Evolutionary conservation across 768 basidiomycete genomes (phyloP).

Genomic region (Boletus insuetus): DNA sequence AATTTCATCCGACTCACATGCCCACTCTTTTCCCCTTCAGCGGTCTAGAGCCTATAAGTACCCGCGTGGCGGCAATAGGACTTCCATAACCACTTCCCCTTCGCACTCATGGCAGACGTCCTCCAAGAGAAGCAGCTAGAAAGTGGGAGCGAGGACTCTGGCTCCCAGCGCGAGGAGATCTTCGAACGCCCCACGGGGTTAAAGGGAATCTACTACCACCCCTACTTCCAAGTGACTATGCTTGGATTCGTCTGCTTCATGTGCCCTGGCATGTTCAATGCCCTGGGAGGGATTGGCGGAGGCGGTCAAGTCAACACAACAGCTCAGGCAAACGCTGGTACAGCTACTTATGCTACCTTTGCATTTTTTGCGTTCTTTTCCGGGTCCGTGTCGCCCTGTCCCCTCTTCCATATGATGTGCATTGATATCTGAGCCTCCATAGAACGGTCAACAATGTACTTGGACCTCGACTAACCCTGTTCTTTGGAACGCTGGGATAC

Average conservation of each 20-base stretch:
- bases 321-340: slow-evolving; percentile 67
- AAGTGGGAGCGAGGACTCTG: slow-evolving; percentile 29
- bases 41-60: slow-evolving; percentile 21
- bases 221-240: slow-evolving; percentile 45
- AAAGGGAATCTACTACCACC: slow-evolving; percentile 57
- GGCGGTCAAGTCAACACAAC: slow-evolving; percentile 69
- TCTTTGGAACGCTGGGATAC: slow-evolving; percentile 74
- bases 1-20: slow-evolving; percentile 19
- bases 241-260: slow-evolving; percentile 67
- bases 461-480: slow-evolving; percentile 71
- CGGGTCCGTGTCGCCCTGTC: slow-evolving; percentile 44
- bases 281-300: slow-evolving; percentile 74
- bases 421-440: neutral
- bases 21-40: neutral
- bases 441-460: slow-evolving; percentile 81
- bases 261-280: slow-evolving; percentile 72
- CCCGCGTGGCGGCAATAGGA: neutral
- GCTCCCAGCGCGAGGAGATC: slow-evolving; percentile 28
- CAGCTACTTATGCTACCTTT: slow-evolving; percentile 65
- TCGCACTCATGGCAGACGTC: slow-evolving; percentile 15
- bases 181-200: slow-evolving; percentile 50
- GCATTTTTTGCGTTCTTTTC: slow-evolving; percentile 64
- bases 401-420: neutral
- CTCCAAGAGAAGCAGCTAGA: slow-evolving; percentile 21
- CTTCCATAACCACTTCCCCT: neutral